Base-by-base conservation (phyloP, 305 asterid genomes). In the Ajuga reptans region DNA sequence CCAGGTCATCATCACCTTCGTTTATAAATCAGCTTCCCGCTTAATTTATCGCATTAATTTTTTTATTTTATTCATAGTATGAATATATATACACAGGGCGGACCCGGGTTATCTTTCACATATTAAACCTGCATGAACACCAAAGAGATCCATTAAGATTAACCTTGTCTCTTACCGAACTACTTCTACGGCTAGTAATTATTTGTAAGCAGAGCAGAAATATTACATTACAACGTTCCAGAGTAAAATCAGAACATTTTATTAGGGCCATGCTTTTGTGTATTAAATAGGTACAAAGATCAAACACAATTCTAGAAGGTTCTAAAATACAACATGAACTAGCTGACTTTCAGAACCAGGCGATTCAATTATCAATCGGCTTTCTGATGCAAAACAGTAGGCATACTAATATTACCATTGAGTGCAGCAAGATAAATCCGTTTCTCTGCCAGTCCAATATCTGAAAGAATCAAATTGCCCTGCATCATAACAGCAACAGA, bases 371-470 rank as follows among this genome's bases (percentile, higher is more conserved):
- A 81, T 87, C 96, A 91, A 76, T 86, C 93, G 62, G 75, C 91
- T 92, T 90, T 92, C 89, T 78, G 96, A 86, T 86, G 98, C 81
- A 83, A 82, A 92, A 83, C 90, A 84, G 87, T 83, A 87, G 84
- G 83, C 88, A 76, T 83, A 72, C 84, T 77, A 82, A 76, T 82
- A 84, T 88, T 88, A 89, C 96, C 98, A 83, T 92, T 81, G 76
- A 92, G 96, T 68, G 93, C 96, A 64, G 97, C 87, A 78, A 81
- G 96, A 80, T 86, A 89, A 64, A 86, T 89, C 76, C 98, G 86
- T 85, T 92, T 92, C 88, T 92, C 98, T 15, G 97, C 87, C 84
- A 92, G 79, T 60, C 98, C 98, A 69, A 92, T 83, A 66, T 88
- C 91, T 17, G 96, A 84, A 75, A 87, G 86, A 41, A 70, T 65